phyloP scores from a whole-genome alignment of 139 green algal genomes.

The Coelastrella sp. region DNA sequence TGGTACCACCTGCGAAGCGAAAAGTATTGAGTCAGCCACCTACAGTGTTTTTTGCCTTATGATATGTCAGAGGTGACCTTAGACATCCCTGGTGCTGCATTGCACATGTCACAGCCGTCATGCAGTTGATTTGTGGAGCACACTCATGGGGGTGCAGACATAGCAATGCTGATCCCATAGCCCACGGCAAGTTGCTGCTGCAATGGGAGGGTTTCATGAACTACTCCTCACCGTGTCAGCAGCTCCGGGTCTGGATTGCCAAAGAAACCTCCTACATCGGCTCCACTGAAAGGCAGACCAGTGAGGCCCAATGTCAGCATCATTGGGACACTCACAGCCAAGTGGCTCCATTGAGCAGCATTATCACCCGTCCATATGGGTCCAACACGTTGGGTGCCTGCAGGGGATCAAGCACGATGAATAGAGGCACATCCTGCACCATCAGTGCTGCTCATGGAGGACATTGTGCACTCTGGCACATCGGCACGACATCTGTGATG shows the following conservation, averaged over 20 bases:
- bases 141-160: too few species aligned
- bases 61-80: not conserved
- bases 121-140: not conserved
- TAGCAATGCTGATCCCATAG: too few species aligned
- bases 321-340: slow-evolving; percentile 94
- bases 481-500: too few species aligned
- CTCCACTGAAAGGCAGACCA: slow-evolving; percentile 92
- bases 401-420: not conserved
- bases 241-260: slow-evolving; percentile 97
- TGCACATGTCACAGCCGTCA: not conserved
- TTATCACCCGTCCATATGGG: slow-evolving; percentile 99
- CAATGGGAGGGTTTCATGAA: too few species aligned
- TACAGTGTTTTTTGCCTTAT: too few species aligned
- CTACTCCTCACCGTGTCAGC: slow-evolving; percentile 80
- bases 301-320: slow-evolving; percentile 88
- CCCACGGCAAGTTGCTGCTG: too few species aligned
- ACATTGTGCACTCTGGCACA: too few species aligned
- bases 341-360: slow-evolving; percentile 87
- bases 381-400: slow-evolving; percentile 84
- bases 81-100: not conserved
- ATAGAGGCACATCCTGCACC: not conserved
- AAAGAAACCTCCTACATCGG: slow-evolving; percentile 99
- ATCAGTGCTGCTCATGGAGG: not conserved
- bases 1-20: slow-evolving; percentile 88
- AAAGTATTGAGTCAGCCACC: not conserved